These are phyloP conservation scores for Talaromyces sp. DNA, from an alignment of 2,329 filamentous ascomycete species.

Conservation along the genomic window DNA sequence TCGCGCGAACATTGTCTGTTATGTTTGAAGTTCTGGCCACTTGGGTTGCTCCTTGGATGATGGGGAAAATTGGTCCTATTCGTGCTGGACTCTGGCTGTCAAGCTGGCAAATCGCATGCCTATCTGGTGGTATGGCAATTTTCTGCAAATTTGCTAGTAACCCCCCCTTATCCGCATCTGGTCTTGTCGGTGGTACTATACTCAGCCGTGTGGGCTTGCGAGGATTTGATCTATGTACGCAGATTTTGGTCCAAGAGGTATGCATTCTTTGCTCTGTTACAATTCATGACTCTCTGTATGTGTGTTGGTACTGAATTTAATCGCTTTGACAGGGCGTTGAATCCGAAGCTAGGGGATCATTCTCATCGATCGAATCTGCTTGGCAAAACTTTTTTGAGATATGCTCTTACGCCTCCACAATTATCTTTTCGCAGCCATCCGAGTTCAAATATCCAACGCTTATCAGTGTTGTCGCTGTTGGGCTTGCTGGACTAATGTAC, in stretches of 20 bases:
- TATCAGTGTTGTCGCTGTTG: constrained; percentile 57
- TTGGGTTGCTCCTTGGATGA: constrained; percentile 49
- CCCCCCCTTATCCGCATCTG: constrained; percentile 40
- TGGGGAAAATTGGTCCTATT: constrained; percentile 51
- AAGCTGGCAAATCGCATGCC: constrained; percentile 61
- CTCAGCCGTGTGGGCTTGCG: constrained; percentile 60
- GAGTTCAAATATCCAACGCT: constrained; percentile 63
- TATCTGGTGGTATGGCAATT: constrained; percentile 45
- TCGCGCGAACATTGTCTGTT: constrained; percentile 41
- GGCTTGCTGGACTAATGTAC: constrained; percentile 4
- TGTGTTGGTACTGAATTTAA: neutral
- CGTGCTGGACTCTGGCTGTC: constrained; percentile 67
- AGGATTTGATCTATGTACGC: constrained; percentile 59
- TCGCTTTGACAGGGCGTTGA: constrained; percentile 52
- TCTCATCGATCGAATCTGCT: constrained; percentile 67
- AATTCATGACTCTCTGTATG: neutral
- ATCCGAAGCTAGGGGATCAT: constrained; percentile 58
- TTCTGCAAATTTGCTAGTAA: constrained; percentile 39
- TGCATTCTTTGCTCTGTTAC: neutral
- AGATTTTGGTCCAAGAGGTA: constrained; percentile 61
- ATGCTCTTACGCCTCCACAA: constrained; percentile 63
- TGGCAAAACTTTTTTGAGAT: constrained; percentile 70
- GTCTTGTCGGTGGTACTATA: constrained; percentile 51
- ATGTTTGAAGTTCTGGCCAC: constrained; percentile 53
- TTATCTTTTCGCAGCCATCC: constrained; percentile 60